These are phyloP conservation scores for Logfia minima DNA, from an alignment of 129 eudicot genomes.

Conservation along the genomic window DNA sequence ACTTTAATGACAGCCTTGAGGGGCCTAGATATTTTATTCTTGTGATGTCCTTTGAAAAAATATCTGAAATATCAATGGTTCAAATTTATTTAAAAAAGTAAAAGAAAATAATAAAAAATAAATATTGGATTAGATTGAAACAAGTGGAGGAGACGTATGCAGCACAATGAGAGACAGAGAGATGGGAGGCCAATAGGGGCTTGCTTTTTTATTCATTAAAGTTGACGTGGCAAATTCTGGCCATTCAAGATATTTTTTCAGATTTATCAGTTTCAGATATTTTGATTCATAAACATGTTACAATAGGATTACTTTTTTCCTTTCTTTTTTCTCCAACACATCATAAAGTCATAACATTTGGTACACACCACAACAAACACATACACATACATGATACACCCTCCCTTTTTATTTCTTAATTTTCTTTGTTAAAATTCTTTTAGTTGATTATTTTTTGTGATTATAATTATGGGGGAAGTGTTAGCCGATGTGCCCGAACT, in stretches of 20 bases:
- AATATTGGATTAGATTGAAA: background rate
- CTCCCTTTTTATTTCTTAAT: background rate
- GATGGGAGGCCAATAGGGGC: constrained; percentile 34
- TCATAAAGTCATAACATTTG: constrained; percentile 4
- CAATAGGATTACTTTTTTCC: background rate
- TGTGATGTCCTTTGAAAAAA: background rate
- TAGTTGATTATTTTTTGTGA: background rate
- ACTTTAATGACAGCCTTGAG: background rate
- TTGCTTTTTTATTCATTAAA: constrained; percentile 39
- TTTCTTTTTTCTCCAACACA: background rate
- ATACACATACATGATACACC: too few relatives aligned
- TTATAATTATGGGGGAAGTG: constrained; percentile 52
- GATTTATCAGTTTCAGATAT: constrained; percentile 36
- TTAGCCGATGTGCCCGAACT: constrained; percentile 33
- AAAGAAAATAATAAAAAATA: background rate
- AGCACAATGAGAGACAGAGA: constrained; percentile 29
- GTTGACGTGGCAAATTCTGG: constrained; percentile 58
- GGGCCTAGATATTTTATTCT: constrained; percentile 8
- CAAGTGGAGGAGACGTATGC: constrained; percentile 40
- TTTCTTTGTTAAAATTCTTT: background rate
- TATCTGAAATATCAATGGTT: constrained; percentile 7
- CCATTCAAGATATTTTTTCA: constrained; percentile 40
- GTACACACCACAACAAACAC: constrained; percentile 1
- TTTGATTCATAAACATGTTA: constrained; percentile 8
- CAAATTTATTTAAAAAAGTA: background rate